phyloP scores from a whole-genome alignment of 179 eudicot genomes.

The Beta corolliflora region DNA sequence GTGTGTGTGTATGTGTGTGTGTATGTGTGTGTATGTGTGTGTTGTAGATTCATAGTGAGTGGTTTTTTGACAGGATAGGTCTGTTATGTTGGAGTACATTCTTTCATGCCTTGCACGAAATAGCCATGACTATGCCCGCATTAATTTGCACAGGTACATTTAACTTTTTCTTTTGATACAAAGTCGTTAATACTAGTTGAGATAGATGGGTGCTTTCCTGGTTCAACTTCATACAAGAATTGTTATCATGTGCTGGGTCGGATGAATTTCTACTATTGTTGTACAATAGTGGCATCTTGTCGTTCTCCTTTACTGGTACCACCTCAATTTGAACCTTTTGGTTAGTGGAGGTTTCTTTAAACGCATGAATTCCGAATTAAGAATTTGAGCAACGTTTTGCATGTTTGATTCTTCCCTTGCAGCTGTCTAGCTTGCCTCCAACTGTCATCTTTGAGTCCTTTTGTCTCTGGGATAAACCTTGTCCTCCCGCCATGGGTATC shows the following conservation, averaged over 20 bases:
- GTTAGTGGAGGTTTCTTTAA: background rate
- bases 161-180: background rate
- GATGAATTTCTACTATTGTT: background rate
- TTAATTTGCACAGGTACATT: slow-evolving; percentile 49
- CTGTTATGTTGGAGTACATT: slow-evolving; percentile 55
- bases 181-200: background rate
- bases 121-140: slow-evolving; percentile 42
- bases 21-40: no score
- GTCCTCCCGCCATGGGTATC: background rate
- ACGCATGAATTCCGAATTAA: background rate
- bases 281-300: background rate
- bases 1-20: no score
- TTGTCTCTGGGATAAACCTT: background rate
- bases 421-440: background rate
- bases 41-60: slow-evolving; percentile 4
- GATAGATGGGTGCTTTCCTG: background rate
- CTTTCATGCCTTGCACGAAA: slow-evolving; percentile 56
- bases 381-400: background rate
- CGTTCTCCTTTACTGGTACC: background rate
- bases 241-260: background rate
- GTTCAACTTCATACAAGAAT: background rate
- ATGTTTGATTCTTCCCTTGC: background rate
- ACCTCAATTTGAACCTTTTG: background rate
- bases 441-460: background rate
- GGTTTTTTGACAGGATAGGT: slow-evolving; percentile 60